Conservation (phyloP, 176 grass and related monocot genomes). For the Canna indica region DNA sequence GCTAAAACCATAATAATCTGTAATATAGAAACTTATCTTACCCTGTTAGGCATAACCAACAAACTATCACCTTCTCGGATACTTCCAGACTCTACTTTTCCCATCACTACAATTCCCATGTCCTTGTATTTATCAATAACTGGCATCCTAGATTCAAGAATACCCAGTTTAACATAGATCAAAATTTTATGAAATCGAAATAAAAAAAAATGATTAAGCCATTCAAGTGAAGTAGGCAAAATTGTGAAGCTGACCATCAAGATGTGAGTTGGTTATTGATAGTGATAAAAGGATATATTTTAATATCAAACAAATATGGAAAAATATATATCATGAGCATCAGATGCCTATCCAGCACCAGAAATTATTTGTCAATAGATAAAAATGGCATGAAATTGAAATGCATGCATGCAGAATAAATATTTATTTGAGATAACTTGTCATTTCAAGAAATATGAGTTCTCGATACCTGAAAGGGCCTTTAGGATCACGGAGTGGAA, state of each 20-base stretch:
- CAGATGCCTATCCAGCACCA: no score
- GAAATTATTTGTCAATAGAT: no score
- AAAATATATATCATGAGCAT: no score
- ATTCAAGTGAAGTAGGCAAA: not conserved
- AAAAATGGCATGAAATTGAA: no score
- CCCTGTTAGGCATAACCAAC: constrained; percentile 90
- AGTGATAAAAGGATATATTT: no score
- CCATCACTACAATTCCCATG: constrained; percentile 93
- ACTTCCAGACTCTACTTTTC: constrained; percentile 81
- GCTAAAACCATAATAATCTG: not conserved
- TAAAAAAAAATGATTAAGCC: not conserved
- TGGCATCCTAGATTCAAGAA: constrained; percentile 58
- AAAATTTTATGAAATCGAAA: not conserved
- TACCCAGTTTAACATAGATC: not conserved
- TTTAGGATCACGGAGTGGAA: constrained; percentile 83
- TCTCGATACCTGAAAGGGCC: constrained; percentile 65
- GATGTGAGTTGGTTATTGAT: no score
- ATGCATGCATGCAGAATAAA: no score
- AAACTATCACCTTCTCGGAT: constrained; percentile 78
- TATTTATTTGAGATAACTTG: not conserved
- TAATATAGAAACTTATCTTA: constrained; percentile 17
- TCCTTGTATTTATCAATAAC: constrained; percentile 99
- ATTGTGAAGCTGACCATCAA: no score
- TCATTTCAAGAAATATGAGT: not conserved
- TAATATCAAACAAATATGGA: no score